Conservation (phyloP, 2,329 filamentous ascomycete species). For the Sporothrix sp. region DNA sequence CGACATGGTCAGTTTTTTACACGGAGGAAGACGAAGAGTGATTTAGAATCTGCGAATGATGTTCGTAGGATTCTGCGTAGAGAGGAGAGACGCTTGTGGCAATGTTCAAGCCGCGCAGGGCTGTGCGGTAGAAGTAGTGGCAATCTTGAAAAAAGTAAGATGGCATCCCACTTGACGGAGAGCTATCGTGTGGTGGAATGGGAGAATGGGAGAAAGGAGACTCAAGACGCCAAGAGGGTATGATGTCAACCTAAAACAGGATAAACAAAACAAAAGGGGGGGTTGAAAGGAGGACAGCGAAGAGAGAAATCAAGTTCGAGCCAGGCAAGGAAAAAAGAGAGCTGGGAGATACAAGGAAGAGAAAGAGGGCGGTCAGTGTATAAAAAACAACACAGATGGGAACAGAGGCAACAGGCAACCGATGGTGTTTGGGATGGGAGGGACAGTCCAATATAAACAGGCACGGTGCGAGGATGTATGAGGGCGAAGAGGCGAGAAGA, state of each 20-base stretch:
- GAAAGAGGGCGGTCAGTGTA: background rate
- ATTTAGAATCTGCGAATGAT: too few relatives aligned
- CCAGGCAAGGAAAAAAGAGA: background rate
- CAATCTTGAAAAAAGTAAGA: slow-evolving; percentile 75
- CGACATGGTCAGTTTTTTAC: slow-evolving; percentile 50
- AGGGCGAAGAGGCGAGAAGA: background rate
- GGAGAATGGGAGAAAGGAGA: background rate
- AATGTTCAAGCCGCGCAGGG: slow-evolving; percentile 75
- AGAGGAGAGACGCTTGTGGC: slow-evolving; percentile 68
- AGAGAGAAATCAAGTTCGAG: background rate
- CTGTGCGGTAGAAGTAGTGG: slow-evolving; percentile 88
- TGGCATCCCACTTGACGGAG: slow-evolving; percentile 55
- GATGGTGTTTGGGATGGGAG: background rate
- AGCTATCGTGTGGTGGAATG: slow-evolving; percentile 1
- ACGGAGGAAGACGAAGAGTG: too few relatives aligned
- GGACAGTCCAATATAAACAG: background rate
- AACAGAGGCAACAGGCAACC: background rate
- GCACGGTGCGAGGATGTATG: background rate
- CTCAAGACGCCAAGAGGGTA: background rate
- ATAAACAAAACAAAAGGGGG: background rate
- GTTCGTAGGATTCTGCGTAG: slow-evolving; percentile 46
- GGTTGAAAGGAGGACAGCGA: background rate
- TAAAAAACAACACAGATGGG: background rate
- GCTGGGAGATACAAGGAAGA: background rate
- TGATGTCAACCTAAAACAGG: background rate